A percentile compares a stretch with the other conserved stretches of the same genome.
Evolutionary conservation across 768 basidiomycete genomes (phyloP).

Genomic region (Termitomyces sp.): DNA sequence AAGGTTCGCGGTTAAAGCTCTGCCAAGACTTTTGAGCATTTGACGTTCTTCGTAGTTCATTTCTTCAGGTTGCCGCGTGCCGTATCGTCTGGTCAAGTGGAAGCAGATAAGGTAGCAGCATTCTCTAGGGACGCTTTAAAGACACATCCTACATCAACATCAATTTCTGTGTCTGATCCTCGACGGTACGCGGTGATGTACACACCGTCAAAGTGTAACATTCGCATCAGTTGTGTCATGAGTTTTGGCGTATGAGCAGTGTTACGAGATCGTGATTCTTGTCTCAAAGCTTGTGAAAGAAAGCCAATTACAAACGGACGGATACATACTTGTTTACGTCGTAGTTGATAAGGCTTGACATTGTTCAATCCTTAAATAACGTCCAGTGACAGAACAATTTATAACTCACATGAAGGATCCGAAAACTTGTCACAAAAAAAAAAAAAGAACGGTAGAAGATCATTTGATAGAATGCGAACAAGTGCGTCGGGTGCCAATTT

Average conservation of each 20-base stretch:
- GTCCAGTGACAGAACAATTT: neutral
- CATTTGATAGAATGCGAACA: neutral
- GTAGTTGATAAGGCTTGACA: neutral
- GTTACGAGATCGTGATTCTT: too few species aligned
- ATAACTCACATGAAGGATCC: neutral
- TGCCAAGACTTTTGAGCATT: neutral
- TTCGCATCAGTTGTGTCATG: neutral
- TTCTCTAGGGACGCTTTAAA: neutral
- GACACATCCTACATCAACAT: neutral
- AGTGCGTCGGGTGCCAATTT: neutral
- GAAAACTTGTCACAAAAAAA: neutral
- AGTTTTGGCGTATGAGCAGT: neutral
- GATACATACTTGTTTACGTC: too few species aligned
- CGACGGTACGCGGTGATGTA: neutral
- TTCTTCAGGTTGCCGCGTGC: neutral
- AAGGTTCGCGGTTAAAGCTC: neutral
- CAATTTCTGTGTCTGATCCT: neutral
- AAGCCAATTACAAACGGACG: too few species aligned
- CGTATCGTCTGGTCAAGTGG: neutral
- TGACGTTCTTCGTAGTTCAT: neutral
- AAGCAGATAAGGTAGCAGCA: neutral
- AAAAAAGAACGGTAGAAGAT: neutral
- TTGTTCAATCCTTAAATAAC: neutral
- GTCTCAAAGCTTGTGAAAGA: too few species aligned
- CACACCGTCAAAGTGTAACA: neutral